phyloP scores from a whole-genome alignment of 768 basidiomycete genomes.

The Pholiota conissans region DNA sequence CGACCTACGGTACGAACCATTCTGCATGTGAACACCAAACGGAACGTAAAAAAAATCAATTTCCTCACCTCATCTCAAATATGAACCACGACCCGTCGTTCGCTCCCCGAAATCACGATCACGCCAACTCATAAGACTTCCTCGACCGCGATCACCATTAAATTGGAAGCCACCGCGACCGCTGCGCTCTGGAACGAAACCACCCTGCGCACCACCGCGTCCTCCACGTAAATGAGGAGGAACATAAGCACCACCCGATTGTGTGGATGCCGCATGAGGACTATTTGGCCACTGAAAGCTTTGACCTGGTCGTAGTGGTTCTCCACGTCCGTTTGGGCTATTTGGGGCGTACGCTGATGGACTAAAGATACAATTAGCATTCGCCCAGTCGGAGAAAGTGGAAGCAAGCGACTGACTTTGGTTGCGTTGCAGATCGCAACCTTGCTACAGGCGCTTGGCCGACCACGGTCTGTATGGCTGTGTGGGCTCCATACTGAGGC shows the following conservation, averaged over 20 bases:
- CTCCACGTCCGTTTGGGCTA: conserved; percentile 39
- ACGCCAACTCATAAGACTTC: conserved; percentile 27
- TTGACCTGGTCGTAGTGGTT: conserved; percentile 19
- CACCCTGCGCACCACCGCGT: conserved; percentile 26
- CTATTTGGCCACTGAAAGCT: background rate
- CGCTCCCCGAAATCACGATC: conserved; percentile 39
- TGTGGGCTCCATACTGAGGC: conserved; percentile 67
- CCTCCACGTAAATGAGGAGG: conserved; percentile 21
- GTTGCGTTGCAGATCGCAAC: conserved; percentile 56
- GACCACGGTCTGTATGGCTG: conserved; percentile 50
- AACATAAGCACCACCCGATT: conserved; percentile 16
- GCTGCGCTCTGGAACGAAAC: conserved; percentile 26
- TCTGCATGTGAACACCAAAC: too few species aligned
- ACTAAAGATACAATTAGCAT: conserved; percentile 17
- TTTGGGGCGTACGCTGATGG: conserved; percentile 53
- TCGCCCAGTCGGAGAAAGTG: background rate
- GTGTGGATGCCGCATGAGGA: background rate
- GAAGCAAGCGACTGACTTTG: conserved; percentile 27
- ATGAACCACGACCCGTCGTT: too few species aligned
- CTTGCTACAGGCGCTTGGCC: conserved; percentile 60
- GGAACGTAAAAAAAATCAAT: too few species aligned
- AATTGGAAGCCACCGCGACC: conserved; percentile 31
- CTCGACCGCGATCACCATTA: conserved; percentile 33
- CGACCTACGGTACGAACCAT: too few species aligned
- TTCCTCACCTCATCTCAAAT: too few species aligned